phyloP scores from a whole-genome alignment of 805 yeast genomes.

The Saccharomycopsis babjevae region DNA sequence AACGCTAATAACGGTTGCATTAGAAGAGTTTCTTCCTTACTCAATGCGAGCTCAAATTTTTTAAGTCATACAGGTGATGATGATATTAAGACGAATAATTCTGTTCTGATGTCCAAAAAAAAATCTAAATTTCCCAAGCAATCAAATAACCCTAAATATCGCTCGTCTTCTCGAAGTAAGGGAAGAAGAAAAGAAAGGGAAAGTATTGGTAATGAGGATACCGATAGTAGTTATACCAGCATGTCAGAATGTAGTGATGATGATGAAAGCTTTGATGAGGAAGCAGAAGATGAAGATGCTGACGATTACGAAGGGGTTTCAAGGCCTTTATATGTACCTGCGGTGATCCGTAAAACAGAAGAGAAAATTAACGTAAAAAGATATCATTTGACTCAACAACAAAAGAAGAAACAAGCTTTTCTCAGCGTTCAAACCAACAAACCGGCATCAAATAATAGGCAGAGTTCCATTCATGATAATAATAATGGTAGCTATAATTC shows the following conservation, averaged over 20 bases:
- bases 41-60: not conserved
- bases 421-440: not conserved
- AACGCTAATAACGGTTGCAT: not conserved
- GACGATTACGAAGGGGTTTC: constrained; percentile 23
- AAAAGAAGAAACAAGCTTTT: constrained; percentile 1
- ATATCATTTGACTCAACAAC: constrained; percentile 12
- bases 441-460: not conserved
- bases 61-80: not conserved
- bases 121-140: not conserved
- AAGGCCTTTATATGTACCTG: constrained; percentile 51
- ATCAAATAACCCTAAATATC: not conserved
- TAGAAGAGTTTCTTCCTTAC: not conserved
- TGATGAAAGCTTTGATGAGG: not conserved
- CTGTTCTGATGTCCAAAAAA: not conserved
- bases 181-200: not conserved
- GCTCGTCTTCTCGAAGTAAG: not conserved
- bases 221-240: not conserved
- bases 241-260: not conserved
- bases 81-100: no score
- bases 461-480: not conserved
- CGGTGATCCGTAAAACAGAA: constrained; percentile 34
- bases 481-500: not conserved
- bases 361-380: constrained; percentile 13
- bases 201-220: not conserved
- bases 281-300: constrained; percentile 12